phyloP scores from a whole-genome alignment of 306 rosid species.

The Crotalaria pallida region DNA sequence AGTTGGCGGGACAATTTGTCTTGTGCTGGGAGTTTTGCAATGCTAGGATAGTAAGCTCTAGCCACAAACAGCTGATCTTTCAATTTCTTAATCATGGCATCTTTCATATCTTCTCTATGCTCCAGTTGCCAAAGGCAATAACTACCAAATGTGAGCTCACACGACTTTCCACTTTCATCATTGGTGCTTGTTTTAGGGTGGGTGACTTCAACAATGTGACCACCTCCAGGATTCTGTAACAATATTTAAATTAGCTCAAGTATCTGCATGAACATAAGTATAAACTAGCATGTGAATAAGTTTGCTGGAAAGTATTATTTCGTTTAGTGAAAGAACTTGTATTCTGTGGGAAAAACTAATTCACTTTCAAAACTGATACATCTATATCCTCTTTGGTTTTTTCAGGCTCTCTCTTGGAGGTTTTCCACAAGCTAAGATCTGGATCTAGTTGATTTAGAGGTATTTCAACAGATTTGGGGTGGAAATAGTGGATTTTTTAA shows the following conservation, averaged over 20 bases:
- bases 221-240: slow-evolving; percentile 52
- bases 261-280: not conserved
- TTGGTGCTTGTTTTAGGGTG: slow-evolving; percentile 29
- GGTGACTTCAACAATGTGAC: slow-evolving; percentile 27
- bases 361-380: not conserved
- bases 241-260: slow-evolving; percentile 28
- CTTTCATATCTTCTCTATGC: slow-evolving; percentile 82
- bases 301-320: not conserved
- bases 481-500: not conserved
- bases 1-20: slow-evolving; percentile 73
- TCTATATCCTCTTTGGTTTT: not conserved
- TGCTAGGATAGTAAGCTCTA: slow-evolving; percentile 87
- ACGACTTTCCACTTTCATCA: slow-evolving; percentile 61
- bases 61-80: slow-evolving; percentile 96
- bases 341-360: not conserved
- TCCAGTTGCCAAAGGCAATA: slow-evolving; percentile 83
- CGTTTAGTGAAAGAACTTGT: not conserved
- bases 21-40: slow-evolving; percentile 79
- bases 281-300: slow-evolving; percentile 14
- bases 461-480: not conserved
- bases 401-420: not conserved
- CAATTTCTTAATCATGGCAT: slow-evolving; percentile 69
- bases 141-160: slow-evolving; percentile 84
- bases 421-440: not conserved
- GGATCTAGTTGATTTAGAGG: not conserved